Conservation (phyloP, 495 filamentous ascomycete species). For the Pyronema omphalodes region DNA sequence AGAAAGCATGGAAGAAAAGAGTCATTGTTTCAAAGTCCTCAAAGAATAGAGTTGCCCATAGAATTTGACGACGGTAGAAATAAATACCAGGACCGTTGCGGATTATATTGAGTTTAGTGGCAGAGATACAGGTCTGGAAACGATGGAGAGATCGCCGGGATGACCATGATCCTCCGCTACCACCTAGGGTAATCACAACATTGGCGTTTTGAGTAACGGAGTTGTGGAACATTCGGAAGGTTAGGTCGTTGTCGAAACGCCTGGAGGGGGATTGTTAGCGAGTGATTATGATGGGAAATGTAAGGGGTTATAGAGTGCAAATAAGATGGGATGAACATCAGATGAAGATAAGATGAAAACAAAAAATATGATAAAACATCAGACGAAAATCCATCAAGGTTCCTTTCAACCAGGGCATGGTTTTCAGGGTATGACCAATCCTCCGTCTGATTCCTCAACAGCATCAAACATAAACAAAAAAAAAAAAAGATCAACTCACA, state of each 20-base stretch:
- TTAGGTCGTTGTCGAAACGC: constrained; percentile 32
- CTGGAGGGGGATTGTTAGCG: constrained; percentile 20
- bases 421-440: too few relatives aligned
- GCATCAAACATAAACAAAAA: constrained; percentile 1
- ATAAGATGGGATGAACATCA: too few relatives aligned
- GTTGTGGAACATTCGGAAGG: constrained; percentile 38
- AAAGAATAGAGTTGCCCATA: constrained; percentile 43
- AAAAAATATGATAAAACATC: too few relatives aligned
- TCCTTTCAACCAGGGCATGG: too few relatives aligned
- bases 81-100: constrained; percentile 36
- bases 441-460: too few relatives aligned
- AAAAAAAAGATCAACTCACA: constrained; percentile 11
- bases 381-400: too few relatives aligned
- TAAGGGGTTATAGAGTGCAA: too few relatives aligned
- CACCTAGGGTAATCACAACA: constrained; percentile 36
- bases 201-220: constrained; percentile 36
- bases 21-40: constrained; percentile 38
- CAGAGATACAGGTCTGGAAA: constrained; percentile 22
- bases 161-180: constrained; percentile 30
- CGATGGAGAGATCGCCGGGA: constrained; percentile 33
- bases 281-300: background rate
- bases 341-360: too few relatives aligned
- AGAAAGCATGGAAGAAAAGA: constrained; percentile 41
- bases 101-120: constrained; percentile 25
- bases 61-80: constrained; percentile 32